Conservation (phyloP, 768 basidiomycete species). For the Paxillus ammoniavirescens region DNA sequence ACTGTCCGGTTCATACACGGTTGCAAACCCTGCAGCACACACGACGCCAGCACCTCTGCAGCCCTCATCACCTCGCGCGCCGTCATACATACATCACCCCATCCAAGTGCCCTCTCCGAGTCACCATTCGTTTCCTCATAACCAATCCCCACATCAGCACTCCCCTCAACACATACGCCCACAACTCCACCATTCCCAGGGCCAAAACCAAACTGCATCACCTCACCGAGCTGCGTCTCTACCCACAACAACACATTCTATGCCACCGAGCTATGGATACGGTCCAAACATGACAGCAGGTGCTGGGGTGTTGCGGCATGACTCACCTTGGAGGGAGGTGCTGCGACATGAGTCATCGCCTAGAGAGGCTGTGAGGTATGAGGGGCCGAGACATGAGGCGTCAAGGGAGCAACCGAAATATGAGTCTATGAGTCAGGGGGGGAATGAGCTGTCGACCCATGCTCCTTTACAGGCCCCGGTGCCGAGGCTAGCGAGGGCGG, state of each 20-base stretch:
- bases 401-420: constrained; percentile 13
- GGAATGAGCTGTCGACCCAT: constrained; percentile 1
- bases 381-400: constrained; percentile 11
- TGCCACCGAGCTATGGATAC: constrained; percentile 19
- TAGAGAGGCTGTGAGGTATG: constrained; percentile 7
- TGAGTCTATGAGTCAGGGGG: constrained; percentile 2
- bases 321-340: constrained; percentile 11
- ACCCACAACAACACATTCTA: constrained; percentile 1
- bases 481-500: neutral
- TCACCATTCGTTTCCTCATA: constrained; percentile 13
- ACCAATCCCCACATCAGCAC: constrained; percentile 17
- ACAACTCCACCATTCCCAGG: constrained; percentile 10
- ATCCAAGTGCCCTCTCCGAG: neutral
- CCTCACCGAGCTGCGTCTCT: neutral
- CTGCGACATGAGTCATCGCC: constrained; percentile 4
- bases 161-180: constrained; percentile 17
- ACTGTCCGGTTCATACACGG: constrained; percentile 8
- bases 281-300: constrained; percentile 31
- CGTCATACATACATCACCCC: constrained; percentile 13
- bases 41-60: neutral
- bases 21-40: no score
- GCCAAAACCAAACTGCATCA: constrained; percentile 1
- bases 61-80: neutral
- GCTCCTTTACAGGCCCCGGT: constrained; percentile 1
- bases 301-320: constrained; percentile 19